These are phyloP conservation scores for Phyllosticta paracitricarpa DNA, from an alignment of 2,329 filamentous ascomycete species.

Conservation along the genomic window DNA sequence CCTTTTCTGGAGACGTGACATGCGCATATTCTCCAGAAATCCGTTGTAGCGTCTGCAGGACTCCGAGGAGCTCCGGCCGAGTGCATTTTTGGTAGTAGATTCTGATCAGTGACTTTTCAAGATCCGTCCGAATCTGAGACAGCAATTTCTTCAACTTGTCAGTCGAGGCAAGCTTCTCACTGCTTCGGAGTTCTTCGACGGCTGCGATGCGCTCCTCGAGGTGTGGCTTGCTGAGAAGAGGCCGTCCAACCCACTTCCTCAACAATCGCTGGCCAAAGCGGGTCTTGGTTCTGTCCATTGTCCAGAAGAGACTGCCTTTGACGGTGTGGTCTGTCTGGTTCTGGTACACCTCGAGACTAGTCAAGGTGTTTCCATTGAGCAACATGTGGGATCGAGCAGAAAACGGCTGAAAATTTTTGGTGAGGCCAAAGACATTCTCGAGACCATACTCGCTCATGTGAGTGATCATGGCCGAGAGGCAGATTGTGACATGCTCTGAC, in stretches of 20 bases:
- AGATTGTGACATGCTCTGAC: constrained; percentile 78
- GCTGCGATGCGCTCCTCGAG: constrained; percentile 74
- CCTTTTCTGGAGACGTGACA: constrained; percentile 54
- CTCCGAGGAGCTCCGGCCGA: constrained; percentile 73
- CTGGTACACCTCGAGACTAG: constrained; percentile 88
- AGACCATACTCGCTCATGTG: constrained; percentile 87
- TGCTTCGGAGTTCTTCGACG: constrained; percentile 73
- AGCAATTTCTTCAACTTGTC: constrained; percentile 68
- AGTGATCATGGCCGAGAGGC: constrained; percentile 91
- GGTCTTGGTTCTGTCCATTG: constrained; percentile 83
- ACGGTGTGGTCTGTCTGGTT: constrained; percentile 81
- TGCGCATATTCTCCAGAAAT: constrained; percentile 68
- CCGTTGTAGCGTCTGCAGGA: constrained; percentile 75
- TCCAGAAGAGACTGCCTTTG: constrained; percentile 91
- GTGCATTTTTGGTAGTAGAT: constrained; percentile 98
- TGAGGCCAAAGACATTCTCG: constrained; percentile 90
- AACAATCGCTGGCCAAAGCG: constrained; percentile 80
- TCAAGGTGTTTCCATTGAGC: constrained; percentile 86
- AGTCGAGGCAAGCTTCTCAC: constrained; percentile 54
- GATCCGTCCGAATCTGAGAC: constrained; percentile 61
- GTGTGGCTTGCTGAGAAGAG: constrained; percentile 63
- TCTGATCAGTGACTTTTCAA: constrained; percentile 86
- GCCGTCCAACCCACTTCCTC: constrained; percentile 89
- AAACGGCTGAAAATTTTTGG: constrained; percentile 95
- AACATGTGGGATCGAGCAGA: constrained; percentile 92